Conservation (phyloP, 2,329 filamentous ascomycete genomes). For the Alternaria incomplexa region DNA sequence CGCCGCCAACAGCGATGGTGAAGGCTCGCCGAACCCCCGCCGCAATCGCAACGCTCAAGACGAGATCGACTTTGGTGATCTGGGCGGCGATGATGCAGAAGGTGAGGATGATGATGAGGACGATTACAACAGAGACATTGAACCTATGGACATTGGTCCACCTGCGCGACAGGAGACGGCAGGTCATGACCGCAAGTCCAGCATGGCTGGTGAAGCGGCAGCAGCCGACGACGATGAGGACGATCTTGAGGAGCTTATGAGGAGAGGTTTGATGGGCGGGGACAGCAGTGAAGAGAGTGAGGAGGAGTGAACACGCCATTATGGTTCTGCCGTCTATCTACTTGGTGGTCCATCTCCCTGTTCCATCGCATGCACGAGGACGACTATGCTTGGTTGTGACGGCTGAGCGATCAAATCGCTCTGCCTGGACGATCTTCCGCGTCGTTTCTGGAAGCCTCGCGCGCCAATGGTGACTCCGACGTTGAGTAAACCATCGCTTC, state of each 20-base stretch:
- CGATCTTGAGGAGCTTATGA: slow-evolving; percentile 54
- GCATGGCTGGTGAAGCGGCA: slow-evolving; percentile 7
- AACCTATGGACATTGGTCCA: slow-evolving; percentile 41
- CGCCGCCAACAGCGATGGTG: slow-evolving; percentile 47
- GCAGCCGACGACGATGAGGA: slow-evolving; percentile 44
- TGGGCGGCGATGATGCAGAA: slow-evolving; percentile 34
- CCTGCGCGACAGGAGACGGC: slow-evolving; percentile 27
- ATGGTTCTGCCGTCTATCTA: neutral
- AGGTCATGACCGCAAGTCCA: slow-evolving; percentile 15
- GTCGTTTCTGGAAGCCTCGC: neutral
- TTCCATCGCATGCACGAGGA: neutral
- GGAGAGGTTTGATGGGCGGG: slow-evolving; percentile 47
- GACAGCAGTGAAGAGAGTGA: slow-evolving; percentile 54
- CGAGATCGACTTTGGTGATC: slow-evolving; percentile 46
- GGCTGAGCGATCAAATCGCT: too few relatives aligned
- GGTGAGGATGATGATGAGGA: slow-evolving; percentile 40
- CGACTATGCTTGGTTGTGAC: too few relatives aligned
- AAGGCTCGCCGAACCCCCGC: slow-evolving; percentile 36
- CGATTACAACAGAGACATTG: slow-evolving; percentile 43
- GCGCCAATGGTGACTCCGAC: neutral
- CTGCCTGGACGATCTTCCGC: neutral
- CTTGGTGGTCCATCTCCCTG: neutral
- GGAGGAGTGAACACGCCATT: slow-evolving; percentile 41
- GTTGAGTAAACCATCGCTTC: neutral
- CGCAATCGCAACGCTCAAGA: slow-evolving; percentile 23